phyloP scores from a whole-genome alignment of 2,329 filamentous ascomycete genomes.

The Annulohypoxylon truncatum region DNA sequence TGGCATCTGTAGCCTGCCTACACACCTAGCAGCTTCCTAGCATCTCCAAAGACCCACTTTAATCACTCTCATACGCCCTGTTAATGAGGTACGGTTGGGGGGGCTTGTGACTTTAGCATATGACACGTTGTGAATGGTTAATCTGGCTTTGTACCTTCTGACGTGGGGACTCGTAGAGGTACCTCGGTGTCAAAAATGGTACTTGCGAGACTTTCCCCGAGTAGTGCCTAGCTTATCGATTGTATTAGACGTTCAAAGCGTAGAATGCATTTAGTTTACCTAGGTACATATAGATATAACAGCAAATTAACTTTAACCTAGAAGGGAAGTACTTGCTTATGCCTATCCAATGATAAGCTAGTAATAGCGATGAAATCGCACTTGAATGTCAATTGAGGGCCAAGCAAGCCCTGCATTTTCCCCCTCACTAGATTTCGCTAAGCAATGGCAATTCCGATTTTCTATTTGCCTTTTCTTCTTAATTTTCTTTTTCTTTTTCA shows the following conservation, averaged over 20 bases:
- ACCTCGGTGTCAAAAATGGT: conserved; percentile 31
- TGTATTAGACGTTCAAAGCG: conserved; percentile 1
- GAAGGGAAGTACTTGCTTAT: neutral
- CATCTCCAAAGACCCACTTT: neutral
- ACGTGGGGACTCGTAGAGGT: conserved; percentile 39
- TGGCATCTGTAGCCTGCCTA: conserved; percentile 26
- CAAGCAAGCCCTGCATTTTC: conserved; percentile 4
- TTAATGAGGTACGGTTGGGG: conserved; percentile 24
- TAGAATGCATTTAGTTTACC: conserved; percentile 11
- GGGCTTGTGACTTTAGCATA: conserved; percentile 47
- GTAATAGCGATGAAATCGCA: neutral
- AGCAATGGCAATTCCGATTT: conserved; percentile 17
- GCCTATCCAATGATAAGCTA: neutral
- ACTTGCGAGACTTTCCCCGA: conserved; percentile 17
- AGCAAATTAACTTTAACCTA: conserved; percentile 9
- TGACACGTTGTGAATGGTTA: conserved; percentile 44
- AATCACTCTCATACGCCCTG: conserved; percentile 10
- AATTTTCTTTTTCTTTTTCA: conserved; percentile 10
- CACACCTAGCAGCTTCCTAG: neutral
- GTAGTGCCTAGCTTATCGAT: conserved; percentile 25
- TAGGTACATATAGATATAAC: neutral
- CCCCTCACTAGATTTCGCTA: conserved; percentile 14
- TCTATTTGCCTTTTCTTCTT: neutral
- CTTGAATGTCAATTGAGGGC: conserved; percentile 1
- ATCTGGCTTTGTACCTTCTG: conserved; percentile 36